Percentiles rank a stretch among this genome's conserved stretches.
Conservation (phyloP, 148 eudicot genomes). For the Amaranthus palmeri region DNA sequence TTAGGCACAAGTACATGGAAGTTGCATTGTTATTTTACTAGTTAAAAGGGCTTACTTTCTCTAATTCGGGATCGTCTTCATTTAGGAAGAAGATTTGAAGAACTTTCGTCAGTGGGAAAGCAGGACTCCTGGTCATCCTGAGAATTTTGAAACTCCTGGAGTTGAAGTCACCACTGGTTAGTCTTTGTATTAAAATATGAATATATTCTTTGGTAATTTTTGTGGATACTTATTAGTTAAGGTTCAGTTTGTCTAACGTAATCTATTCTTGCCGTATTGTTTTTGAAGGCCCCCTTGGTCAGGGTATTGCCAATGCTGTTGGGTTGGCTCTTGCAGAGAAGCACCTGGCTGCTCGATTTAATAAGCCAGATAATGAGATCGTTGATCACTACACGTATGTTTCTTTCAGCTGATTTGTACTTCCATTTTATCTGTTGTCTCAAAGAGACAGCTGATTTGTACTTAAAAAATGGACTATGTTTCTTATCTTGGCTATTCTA, state of each 20-base stretch:
- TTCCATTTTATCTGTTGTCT: not conserved
- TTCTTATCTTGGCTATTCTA: constrained; percentile 7
- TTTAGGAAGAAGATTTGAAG: constrained; percentile 81
- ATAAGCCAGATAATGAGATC: constrained; percentile 83
- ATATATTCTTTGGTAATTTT: not conserved
- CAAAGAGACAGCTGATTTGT: not conserved
- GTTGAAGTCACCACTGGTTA: constrained; percentile 95
- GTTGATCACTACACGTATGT: constrained; percentile 97
- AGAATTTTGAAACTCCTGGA: constrained; percentile 97
- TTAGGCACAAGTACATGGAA: not conserved
- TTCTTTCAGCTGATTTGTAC: not conserved
- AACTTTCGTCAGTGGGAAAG: constrained; percentile 94
- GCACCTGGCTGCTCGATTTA: constrained; percentile 98
- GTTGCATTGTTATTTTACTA: not conserved
- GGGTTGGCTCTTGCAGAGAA: constrained; percentile 95
- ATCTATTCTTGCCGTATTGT: not conserved
- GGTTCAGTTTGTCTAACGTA: constrained; percentile 3
- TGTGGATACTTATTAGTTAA: not conserved
- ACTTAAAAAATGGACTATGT: not conserved
- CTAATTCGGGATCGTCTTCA: not conserved
- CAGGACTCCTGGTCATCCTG: constrained; percentile 93
- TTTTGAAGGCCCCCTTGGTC: constrained; percentile 93
- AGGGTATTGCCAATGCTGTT: constrained; percentile 96
- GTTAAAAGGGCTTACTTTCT: not conserved
- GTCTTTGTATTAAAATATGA: constrained; percentile 15